Percentiles rank a stretch among this genome's conserved stretches.
Evolutionary conservation across 306 rosid genomes (phyloP).

Genomic region (Crataegus laevigata): DNA sequence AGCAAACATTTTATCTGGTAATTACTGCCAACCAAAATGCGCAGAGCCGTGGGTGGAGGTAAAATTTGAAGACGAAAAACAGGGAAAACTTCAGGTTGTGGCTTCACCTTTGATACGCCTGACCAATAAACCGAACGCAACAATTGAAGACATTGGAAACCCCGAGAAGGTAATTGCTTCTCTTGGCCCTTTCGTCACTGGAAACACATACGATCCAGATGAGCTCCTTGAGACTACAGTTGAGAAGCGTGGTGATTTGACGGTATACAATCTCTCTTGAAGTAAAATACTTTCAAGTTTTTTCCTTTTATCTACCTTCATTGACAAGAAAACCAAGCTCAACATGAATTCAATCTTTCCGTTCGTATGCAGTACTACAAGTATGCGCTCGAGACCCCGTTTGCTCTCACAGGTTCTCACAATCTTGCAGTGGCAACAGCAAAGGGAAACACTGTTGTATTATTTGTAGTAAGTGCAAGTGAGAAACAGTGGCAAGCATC

Average conservation of each 20-base stretch:
- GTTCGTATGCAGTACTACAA: constrained; percentile 66
- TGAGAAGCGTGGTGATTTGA: constrained; percentile 73
- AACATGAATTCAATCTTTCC: not conserved
- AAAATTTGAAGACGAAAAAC: constrained; percentile 86
- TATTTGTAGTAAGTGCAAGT: constrained; percentile 86
- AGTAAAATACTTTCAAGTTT: not conserved
- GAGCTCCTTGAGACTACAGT: constrained; percentile 75
- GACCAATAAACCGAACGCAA: constrained; percentile 83
- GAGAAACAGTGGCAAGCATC: constrained; percentile 88
- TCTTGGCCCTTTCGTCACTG: constrained; percentile 92
- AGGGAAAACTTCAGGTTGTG: constrained; percentile 85
- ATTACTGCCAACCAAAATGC: constrained; percentile 96
- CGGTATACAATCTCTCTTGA: constrained; percentile 34
- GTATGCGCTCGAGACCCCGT: constrained; percentile 82
- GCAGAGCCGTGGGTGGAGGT: constrained; percentile 99
- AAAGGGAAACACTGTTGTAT: constrained; percentile 83
- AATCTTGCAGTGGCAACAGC: constrained; percentile 98
- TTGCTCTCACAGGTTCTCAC: constrained; percentile 85
- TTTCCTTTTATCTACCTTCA: not conserved
- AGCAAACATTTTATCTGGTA: constrained; percentile 94
- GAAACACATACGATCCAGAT: constrained; percentile 75
- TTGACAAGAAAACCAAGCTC: too few relatives aligned
- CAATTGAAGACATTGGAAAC: constrained; percentile 87
- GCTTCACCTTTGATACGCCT: constrained; percentile 89
- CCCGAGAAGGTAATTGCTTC: constrained; percentile 93